Base-by-base conservation (phyloP, 371 early-diverging fungal species). In the Actinomucor elegans region DNA sequence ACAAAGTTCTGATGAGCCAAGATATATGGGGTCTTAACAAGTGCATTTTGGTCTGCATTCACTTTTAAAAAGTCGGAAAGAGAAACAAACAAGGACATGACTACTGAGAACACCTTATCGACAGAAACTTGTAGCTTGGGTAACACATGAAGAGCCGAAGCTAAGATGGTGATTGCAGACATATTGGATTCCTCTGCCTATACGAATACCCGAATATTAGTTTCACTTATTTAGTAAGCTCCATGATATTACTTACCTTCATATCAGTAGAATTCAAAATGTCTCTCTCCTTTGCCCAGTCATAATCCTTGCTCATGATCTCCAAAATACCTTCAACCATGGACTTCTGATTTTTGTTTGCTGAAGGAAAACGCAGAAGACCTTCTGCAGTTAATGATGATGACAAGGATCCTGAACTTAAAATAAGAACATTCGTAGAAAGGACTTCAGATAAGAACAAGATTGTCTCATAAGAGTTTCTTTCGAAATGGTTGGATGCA, bases 241-340 rank as follows among this genome's bases (percentile, higher is more conserved):
- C n/a, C 10, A 20, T 32, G 4, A 9, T 43, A 23, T 14, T 15
- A 14, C 57, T 65, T 64, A 67, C 76, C 26, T 69, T 56, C 27
- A 81, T 32, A 34, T 75, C 70, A 7, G 73, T 53, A 12, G 45
- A 42, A 46, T 82, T 77, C 23, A 82, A 43, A 1, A 48, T 48
- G 24, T 84, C 72, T n/a, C 75, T 74, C 46, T 81, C 81, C 5
- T 62, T 27, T 34, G 56, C 53, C 86, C 86, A 86, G 53, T 86
- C 73, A 36, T 64, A 76, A 4, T 58, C 34, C n/a, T 60, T 51
- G 2, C 53, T 52, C 24, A 83, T 23, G 4, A 79, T 41, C 6
- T 66, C 56, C 41, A 81, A 36, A 15, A 86, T 55, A 2, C 69
- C 68, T 5, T 61, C 44, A 4, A 59, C 44, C 18, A 81, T 48